Evolutionary conservation across 1,284 basidiomycete species (phyloP), one percentile per base, ranked within the genome.

Genomic region (Agaricales sp.): DNA sequence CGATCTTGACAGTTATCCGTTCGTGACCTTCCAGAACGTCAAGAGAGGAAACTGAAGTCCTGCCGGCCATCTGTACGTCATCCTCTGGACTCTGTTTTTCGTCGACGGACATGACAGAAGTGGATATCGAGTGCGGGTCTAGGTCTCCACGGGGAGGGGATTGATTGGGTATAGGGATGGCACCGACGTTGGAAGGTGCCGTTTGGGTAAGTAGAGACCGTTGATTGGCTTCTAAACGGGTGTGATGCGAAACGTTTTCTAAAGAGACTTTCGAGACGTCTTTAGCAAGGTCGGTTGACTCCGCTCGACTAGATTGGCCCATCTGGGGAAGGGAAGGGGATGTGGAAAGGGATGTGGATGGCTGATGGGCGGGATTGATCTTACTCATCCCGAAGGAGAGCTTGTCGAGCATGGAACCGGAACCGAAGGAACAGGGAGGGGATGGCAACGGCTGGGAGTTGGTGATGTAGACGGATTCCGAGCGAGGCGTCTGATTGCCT

Each of bases 1-100:
- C 95, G 63, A 99, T 98, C 75, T 99, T 98, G 55, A 99, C 96
- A 2, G 94, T 98, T 56, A 99, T 96, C 61, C 85, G 82, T 65
- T 97, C 93, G 44, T 54, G 48, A n/a, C 60, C 55, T 47, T 68
- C 66, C 4, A 60, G 49, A 12, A 54, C n/a, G 35, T 61, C 64
- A 16, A 58, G 59, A 11, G 49, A 45, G 6, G 61, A 55, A 35
- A 63, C 64, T 6, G 54, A 59, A 22, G 64, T 66, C 2, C 62
- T 61, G 24, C 61, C 65, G 39, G 25, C 52, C 43, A 57, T 61
- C 26, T 56, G 60, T 6, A 52, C 39, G 39, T 41, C n/a, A 8
- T n/a, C n/a, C 21, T 45, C 19, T 8, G 18, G 6, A 11, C 12
- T n/a, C 13, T n/a, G 18, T 18, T 45, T 21, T 1, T 51, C 57